Base-by-base conservation (phyloP, 176 grass and related monocot genomes). In the Dactylis glomerata region DNA sequence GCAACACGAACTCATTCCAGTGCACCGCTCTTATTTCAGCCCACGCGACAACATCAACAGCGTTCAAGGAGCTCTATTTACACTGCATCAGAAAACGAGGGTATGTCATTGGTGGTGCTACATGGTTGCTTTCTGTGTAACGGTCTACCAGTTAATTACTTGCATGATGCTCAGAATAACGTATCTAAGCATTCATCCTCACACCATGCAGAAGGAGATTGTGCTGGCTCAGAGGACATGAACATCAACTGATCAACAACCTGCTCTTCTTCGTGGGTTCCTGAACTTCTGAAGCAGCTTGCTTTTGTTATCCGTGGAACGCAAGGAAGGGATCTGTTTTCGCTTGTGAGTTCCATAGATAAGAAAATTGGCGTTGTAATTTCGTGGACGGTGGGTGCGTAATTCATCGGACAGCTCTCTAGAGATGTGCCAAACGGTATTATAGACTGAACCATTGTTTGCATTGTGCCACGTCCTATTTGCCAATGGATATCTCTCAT, bases 21-120 rank as follows among this genome's bases (percentile, higher is more conserved):
- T 69, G 22, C 54, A 46, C 42, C 57, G 41, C 17, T 85, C 71
- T 76, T 85, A 36, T 84, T 89, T 73, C 91, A 97, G 94, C 92
- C 94, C 38, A 94, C 94, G 36, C 89, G 82, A 32, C 92, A 97
- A 42, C 92, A 97, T 44, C 94, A 97, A 26, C 89, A 88, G 14
- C 94, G 94, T 54, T 88, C 89, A n/a, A 90, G 94, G 85, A 88
- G 89, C 78, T 47, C 89, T 49, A 92, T 85, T 51, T 90, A 90
- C 82, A 94, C 85, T 19, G 84, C 94, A 34, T 83, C 89, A 26
- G 92, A 93, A 68, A 86, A 86, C 24, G 92, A 97, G 83, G 94
- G 94, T 97, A 92, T 42, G 61, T 54, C 68, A 28, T 6, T 5
- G 33, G 58, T 3, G 8, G 51, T 75, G 8, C 5, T 36, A 5